Evolutionary conservation across 139 green algal genomes (phyloP).

Genomic region (Haematococcus sp.): DNA sequence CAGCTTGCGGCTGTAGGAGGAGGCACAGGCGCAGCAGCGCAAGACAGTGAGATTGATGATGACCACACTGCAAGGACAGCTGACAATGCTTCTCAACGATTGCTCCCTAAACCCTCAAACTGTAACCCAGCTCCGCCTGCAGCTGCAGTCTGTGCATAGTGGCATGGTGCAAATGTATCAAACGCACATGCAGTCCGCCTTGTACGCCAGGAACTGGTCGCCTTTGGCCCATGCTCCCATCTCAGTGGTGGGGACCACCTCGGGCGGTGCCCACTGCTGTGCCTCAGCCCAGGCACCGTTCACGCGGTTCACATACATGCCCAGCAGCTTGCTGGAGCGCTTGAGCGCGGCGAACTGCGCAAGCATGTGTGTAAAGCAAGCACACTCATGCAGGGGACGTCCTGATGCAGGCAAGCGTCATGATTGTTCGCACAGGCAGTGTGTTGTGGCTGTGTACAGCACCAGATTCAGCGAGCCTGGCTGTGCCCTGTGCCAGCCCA

Average conservation of each 20-base stretch:
- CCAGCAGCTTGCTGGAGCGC: conserved; percentile 9
- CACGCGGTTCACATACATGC: conserved; percentile 9
- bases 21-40: not conserved
- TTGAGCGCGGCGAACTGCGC: not conserved
- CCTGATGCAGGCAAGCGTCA: too few species aligned
- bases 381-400: too few species aligned
- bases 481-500: not conserved
- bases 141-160: too few species aligned
- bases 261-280: not conserved
- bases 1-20: conserved; percentile 10
- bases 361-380: not conserved
- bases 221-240: not conserved
- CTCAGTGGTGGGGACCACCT: not conserved
- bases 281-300: conserved; percentile 10
- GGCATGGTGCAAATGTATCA: too few species aligned
- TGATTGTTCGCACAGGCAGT: not conserved
- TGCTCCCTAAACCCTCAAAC: too few species aligned
- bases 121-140: too few species aligned
- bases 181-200: conserved; percentile 2
- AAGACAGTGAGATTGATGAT: too few species aligned
- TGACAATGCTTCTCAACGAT: too few species aligned
- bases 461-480: not conserved
- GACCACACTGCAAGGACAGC: too few species aligned
- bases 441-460: not conserved
- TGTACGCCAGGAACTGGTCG: conserved; percentile 1